Percentiles rank a stretch among this genome's conserved stretches.
Evolutionary conservation across 305 asterid species (phyloP).

Genomic region (Fraxinus platypoda): DNA sequence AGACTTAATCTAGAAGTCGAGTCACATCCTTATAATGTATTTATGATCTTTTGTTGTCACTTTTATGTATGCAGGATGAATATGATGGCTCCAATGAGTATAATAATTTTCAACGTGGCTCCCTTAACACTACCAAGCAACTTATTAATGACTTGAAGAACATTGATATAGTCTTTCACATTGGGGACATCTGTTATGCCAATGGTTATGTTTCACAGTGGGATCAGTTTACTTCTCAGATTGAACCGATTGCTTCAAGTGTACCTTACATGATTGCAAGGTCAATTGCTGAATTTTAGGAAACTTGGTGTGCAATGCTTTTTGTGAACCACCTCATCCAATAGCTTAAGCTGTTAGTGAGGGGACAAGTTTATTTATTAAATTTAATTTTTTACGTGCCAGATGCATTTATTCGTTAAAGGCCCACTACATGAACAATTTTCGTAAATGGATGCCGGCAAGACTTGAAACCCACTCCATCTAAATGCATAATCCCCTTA

Average conservation of each 20-base stretch:
- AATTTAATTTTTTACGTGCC: not conserved
- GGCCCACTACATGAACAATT: not conserved
- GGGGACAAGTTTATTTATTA: not conserved
- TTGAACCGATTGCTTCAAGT: slow-evolving; percentile 78
- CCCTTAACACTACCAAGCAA: slow-evolving; percentile 85
- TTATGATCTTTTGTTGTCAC: not conserved
- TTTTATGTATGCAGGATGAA: slow-evolving; percentile 54
- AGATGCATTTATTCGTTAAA: not conserved
- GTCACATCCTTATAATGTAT: not conserved
- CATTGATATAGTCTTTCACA: slow-evolving; percentile 83
- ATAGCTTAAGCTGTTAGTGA: not conserved
- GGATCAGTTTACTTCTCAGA: slow-evolving; percentile 95
- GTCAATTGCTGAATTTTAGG: slow-evolving; percentile 28
- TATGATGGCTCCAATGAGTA: slow-evolving; percentile 95
- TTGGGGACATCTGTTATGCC: slow-evolving; percentile 88
- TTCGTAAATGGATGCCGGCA: not conserved
- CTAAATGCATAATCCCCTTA: not conserved
- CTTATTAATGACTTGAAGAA: slow-evolving; percentile 65
- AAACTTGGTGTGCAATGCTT: not conserved
- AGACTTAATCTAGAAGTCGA: not conserved
- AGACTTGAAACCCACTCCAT: not conserved
- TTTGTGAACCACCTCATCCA: not conserved
- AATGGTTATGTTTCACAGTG: slow-evolving; percentile 88
- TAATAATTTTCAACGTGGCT: slow-evolving; percentile 71
- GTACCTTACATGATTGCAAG: slow-evolving; percentile 95